A percentile compares a stretch with the other conserved stretches of the same genome.
These are phyloP conservation scores for Aphanomyces astaci DNA, from an alignment of 352 stramenopile genomes.

Conservation along the genomic window DNA sequence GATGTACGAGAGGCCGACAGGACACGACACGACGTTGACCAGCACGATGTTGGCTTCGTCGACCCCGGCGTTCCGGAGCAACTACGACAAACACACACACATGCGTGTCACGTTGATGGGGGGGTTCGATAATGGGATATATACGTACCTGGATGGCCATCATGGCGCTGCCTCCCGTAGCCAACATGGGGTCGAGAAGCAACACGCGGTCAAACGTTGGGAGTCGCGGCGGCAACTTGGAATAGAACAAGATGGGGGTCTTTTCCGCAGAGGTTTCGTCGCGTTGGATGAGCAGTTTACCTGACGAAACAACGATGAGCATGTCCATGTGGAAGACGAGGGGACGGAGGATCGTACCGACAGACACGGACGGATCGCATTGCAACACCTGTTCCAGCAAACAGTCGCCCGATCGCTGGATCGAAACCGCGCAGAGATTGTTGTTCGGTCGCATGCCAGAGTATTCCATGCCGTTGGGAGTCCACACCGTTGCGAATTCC, in stretches of 20 bases:
- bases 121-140: no score
- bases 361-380: slow-evolving; percentile 73
- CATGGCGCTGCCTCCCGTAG: slow-evolving; percentile 82
- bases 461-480: slow-evolving; percentile 58
- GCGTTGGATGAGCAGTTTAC: slow-evolving; percentile 96
- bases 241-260: slow-evolving; percentile 88
- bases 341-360: slow-evolving; percentile 35
- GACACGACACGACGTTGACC: slow-evolving; percentile 91
- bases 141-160: slow-evolving; percentile 81
- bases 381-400: slow-evolving; percentile 86
- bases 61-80: slow-evolving; percentile 77
- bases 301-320: slow-evolving; percentile 30
- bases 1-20: slow-evolving; percentile 81
- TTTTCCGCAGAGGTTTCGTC: slow-evolving; percentile 86
- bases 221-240: slow-evolving; percentile 89
- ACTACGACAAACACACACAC: slow-evolving; percentile 33
- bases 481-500: slow-evolving; percentile 47
- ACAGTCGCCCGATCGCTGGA: slow-evolving; percentile 87
- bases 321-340: neutral
- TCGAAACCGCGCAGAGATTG: slow-evolving; percentile 87
- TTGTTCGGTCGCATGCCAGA: slow-evolving; percentile 45
- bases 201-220: slow-evolving; percentile 78
- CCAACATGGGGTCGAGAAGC: slow-evolving; percentile 95
- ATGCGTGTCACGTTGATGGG: no score
- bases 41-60: slow-evolving; percentile 88